phyloP scores from a whole-genome alignment of 2,329 filamentous ascomycete species.

The Ceratocystis albifundus region DNA sequence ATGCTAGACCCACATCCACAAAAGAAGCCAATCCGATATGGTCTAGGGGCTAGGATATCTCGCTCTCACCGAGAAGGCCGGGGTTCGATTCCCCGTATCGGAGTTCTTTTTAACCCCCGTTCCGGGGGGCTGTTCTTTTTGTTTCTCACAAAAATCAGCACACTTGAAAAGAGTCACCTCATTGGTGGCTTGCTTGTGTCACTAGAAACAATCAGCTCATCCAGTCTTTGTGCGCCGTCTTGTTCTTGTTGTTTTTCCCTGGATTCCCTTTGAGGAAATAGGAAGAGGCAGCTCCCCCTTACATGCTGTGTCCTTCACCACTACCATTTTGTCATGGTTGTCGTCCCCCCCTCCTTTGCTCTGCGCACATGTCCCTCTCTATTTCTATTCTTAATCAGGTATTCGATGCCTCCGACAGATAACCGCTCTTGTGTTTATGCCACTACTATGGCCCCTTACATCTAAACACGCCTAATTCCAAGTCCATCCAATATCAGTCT shows the following conservation, averaged over 20 bases:
- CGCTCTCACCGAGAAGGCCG: slow-evolving; percentile 24
- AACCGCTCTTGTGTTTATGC: neutral
- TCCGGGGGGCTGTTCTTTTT: neutral
- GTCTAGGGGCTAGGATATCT: slow-evolving; percentile 18
- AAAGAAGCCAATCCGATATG: slow-evolving; percentile 12
- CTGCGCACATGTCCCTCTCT: neutral
- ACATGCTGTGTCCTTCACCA: neutral
- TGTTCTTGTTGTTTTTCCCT: slow-evolving; percentile 1
- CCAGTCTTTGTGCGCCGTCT: neutral
- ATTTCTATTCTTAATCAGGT: neutral
- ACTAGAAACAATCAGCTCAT: slow-evolving; percentile 8
- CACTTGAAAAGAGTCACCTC: neutral
- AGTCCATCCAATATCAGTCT: neutral
- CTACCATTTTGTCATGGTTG: neutral
- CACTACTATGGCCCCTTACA: neutral
- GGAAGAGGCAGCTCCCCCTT: slow-evolving; percentile 2
- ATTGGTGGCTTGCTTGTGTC: neutral
- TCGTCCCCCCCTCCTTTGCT: neutral
- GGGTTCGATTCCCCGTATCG: slow-evolving; percentile 27
- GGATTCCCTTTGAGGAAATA: neutral
- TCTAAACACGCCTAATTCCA: neutral
- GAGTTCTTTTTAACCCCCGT: slow-evolving; percentile 3
- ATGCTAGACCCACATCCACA: no score
- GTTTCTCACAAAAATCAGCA: neutral
- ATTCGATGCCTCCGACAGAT: neutral